phyloP scores from a whole-genome alignment of 306 rosid species.

The Fagus crenata region DNA sequence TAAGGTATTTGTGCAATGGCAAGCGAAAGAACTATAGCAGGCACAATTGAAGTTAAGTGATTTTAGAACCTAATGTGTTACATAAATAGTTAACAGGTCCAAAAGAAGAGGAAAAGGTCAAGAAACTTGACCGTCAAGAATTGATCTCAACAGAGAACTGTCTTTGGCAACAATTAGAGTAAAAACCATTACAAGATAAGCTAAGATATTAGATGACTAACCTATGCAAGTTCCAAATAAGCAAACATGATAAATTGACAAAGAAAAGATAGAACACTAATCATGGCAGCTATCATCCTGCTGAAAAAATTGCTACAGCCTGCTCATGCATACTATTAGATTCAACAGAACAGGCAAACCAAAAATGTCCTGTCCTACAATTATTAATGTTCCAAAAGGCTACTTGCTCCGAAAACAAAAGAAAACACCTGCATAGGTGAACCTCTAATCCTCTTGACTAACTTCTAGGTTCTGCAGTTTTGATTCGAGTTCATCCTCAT shows the following conservation, averaged over 20 bases:
- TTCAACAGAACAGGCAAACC: slow-evolving; percentile 19
- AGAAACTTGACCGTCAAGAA: background rate
- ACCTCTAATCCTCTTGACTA: slow-evolving; percentile 32
- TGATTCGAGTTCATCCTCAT: slow-evolving; percentile 61
- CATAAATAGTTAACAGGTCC: too few species aligned
- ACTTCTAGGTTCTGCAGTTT: slow-evolving; percentile 86
- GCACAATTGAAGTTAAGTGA: background rate
- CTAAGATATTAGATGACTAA: slow-evolving; percentile 15
- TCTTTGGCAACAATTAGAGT: slow-evolving; percentile 2
- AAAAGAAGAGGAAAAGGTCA: background rate
- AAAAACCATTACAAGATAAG: slow-evolving; percentile 19
- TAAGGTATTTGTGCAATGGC: background rate
- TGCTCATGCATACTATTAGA: background rate
- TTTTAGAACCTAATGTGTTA: background rate
- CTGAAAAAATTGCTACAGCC: slow-evolving; percentile 8
- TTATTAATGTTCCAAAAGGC: slow-evolving; percentile 18
- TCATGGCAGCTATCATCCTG: slow-evolving; percentile 8
- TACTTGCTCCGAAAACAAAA: slow-evolving; percentile 1
- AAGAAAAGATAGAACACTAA: slow-evolving; percentile 20
- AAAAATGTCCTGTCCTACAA: slow-evolving; percentile 18
- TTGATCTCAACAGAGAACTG: background rate
- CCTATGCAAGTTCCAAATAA: slow-evolving; percentile 30
- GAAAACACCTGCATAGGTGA: background rate
- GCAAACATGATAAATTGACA: slow-evolving; percentile 23
- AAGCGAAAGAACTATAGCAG: background rate